Base-by-base conservation (phyloP, 108 stramenopile species). In the Conticribra guillardii region DNA sequence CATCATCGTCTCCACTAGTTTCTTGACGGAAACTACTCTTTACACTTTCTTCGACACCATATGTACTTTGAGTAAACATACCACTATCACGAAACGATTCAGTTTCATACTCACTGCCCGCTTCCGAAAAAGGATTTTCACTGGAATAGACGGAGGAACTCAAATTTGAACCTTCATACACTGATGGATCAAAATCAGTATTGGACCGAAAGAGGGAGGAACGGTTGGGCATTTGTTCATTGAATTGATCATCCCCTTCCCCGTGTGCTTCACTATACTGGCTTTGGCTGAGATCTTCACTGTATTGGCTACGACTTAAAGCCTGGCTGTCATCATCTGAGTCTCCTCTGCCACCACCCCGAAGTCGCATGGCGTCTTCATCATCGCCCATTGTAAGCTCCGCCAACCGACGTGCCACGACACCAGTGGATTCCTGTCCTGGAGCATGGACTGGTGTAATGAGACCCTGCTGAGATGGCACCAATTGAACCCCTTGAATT, bases 51-150 rank as follows among this genome's bases (percentile, higher is more conserved):
- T 65, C 34, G 28, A 5, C 33, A 3, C 22, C 19, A 24, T 48
- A 5, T 1, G 3, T 7, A 53, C 21, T 0, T 23, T 52, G 17
- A 19, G 1, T 27, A 53, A 2, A 37, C n/a, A 22, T 44, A 21
- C 23, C 19, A 22, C 11, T 22, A n/a, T 65, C 51, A 9, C 37
- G 37, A 54, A 49, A 65, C 24, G 27, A 50, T 44, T 32, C 2
- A 54, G 37, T 54, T n/a, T 29, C 1, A 31, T 50, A 49, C 41
- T 51, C 69, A 24, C 57, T 69, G 11, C n/a, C n/a, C n/a, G 8
- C 41, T 19, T 71, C 70, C 9, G 57, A 44, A 30, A 61, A 62
- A 22, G 70, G 70, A 62, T 71, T 50, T 11, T 48, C 57, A 54
- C 54, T 31, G 16, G 26, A 41, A 41, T 41, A 41, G 8, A 59